Percentiles rank a stretch among this genome's conserved stretches.
Conservation (phyloP, 148 eudicot species). For the Pharnaceum exiguum region DNA sequence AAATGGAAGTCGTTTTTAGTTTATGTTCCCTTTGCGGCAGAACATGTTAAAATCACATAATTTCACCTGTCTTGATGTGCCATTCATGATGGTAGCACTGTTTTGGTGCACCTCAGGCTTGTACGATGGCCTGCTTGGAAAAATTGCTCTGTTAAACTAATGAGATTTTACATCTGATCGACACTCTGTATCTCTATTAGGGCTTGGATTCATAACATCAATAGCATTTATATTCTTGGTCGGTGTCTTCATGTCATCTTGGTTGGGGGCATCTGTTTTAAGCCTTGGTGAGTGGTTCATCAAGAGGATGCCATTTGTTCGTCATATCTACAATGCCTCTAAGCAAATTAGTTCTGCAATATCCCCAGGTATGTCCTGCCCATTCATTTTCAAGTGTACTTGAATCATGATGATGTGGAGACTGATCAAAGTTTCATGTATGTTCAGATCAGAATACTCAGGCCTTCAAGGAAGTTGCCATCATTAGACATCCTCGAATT, state of each 20-base stretch:
- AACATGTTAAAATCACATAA: too few relatives aligned
- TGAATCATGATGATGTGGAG: slow-evolving; percentile 5
- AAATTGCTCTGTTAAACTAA: background rate
- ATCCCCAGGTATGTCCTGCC: slow-evolving; percentile 52
- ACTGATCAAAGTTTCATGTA: slow-evolving; percentile 4
- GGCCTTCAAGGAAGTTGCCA: slow-evolving; percentile 86
- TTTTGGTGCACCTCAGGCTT: background rate
- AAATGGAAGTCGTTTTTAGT: too few relatives aligned
- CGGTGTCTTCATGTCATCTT: slow-evolving; percentile 83
- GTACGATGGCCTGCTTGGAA: background rate
- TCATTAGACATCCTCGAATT: slow-evolving; percentile 74
- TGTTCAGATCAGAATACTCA: slow-evolving; percentile 66
- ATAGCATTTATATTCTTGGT: slow-evolving; percentile 78
- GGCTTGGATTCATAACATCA: slow-evolving; percentile 74
- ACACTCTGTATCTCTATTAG: slow-evolving; percentile 21
- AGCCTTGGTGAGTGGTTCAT: slow-evolving; percentile 86
- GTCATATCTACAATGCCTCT: slow-evolving; percentile 76
- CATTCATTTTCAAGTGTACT: background rate
- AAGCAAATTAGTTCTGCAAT: slow-evolving; percentile 83
- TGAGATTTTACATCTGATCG: background rate
- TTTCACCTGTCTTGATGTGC: too few relatives aligned
- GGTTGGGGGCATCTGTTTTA: slow-evolving; percentile 79
- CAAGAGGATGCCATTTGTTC: slow-evolving; percentile 72
- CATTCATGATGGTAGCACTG: background rate
- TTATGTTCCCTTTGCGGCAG: too few relatives aligned